Evolutionary conservation across 2,329 filamentous ascomycete genomes (phyloP).

Genomic region (Verticillium zaregamsianum): DNA sequence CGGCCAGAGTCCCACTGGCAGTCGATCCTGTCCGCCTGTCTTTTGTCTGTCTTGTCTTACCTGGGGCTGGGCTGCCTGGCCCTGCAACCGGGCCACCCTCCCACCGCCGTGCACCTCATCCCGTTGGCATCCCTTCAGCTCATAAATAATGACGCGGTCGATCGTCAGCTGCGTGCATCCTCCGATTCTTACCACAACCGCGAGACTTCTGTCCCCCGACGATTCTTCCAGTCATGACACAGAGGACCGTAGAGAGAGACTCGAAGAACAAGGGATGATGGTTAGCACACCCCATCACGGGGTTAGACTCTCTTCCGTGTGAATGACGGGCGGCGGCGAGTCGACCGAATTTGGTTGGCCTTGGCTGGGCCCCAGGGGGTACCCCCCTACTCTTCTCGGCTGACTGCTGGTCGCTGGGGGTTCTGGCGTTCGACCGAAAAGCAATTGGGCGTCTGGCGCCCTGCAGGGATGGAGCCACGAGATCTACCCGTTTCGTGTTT

Average conservation of each 20-base stretch:
- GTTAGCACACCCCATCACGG: no score
- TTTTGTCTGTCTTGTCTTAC: not conserved
- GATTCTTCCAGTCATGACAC: no score
- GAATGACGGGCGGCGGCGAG: not conserved
- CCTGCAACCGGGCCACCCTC: not conserved
- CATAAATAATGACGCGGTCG: no score
- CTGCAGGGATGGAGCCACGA: constrained; percentile 16
- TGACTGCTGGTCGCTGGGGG: not conserved
- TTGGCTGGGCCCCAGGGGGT: not conserved
- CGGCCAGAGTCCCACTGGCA: not conserved
- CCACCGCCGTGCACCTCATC: no score
- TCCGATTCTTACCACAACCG: no score
- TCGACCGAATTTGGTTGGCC: constrained; percentile 6
- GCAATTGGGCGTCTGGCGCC: constrained; percentile 8
- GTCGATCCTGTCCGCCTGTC: not conserved
- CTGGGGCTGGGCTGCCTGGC: not conserved
- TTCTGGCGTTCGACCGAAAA: constrained; percentile 13
- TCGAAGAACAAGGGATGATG: not conserved
- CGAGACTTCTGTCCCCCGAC: no score
- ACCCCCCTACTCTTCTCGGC: not conserved
- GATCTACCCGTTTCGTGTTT: constrained; percentile 16
- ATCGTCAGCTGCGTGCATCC: no score
- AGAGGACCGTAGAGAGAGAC: no score
- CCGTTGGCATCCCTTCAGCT: no score
- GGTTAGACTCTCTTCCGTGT: not conserved